These are phyloP conservation scores for Trichocladium uniseriatum DNA, from an alignment of 495 filamentous ascomycete genomes.

Conservation along the genomic window DNA sequence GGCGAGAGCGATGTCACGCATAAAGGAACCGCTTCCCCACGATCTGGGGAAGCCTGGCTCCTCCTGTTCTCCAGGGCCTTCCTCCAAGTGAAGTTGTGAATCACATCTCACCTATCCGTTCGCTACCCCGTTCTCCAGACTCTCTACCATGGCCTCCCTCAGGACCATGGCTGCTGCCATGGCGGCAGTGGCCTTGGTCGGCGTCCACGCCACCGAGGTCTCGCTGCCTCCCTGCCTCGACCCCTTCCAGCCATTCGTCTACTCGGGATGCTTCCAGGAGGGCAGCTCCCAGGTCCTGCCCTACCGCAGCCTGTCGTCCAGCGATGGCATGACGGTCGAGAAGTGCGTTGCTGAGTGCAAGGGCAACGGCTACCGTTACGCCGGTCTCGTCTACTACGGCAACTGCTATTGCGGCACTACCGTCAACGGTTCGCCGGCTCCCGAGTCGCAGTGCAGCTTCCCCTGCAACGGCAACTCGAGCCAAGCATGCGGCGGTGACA, in stretches of 20 bases:
- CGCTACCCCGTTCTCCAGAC: too few species aligned
- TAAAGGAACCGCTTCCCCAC: conserved; percentile 2
- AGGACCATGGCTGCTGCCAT: conserved; percentile 22
- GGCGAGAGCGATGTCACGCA: not conserved
- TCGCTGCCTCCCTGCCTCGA: conserved; percentile 33
- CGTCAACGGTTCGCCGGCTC: conserved; percentile 25
- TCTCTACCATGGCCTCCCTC: conserved; percentile 17
- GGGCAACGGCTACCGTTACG: conserved; percentile 46
- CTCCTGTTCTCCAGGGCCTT: conserved; percentile 1
- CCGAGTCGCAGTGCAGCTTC: conserved; percentile 34
- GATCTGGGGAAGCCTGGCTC: not conserved
- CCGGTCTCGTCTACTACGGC: conserved; percentile 47
- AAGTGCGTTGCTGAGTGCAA: conserved; percentile 45
- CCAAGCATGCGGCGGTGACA: conserved; percentile 41
- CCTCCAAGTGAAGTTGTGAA: too few species aligned
- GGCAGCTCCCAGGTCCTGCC: conserved; percentile 29
- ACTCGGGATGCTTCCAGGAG: conserved; percentile 44
- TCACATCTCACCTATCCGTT: too few species aligned
- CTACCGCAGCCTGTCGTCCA: conserved; percentile 28
- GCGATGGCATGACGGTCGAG: conserved; percentile 43
- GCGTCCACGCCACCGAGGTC: conserved; percentile 28
- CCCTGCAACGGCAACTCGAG: conserved; percentile 39
- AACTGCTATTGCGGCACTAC: conserved; percentile 46
- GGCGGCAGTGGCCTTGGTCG: conserved; percentile 26
- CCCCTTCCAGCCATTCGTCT: conserved; percentile 41